These are phyloP conservation scores for Solanum sparsipilum DNA, from an alignment of 257 asterid genomes.

Conservation along the genomic window DNA sequence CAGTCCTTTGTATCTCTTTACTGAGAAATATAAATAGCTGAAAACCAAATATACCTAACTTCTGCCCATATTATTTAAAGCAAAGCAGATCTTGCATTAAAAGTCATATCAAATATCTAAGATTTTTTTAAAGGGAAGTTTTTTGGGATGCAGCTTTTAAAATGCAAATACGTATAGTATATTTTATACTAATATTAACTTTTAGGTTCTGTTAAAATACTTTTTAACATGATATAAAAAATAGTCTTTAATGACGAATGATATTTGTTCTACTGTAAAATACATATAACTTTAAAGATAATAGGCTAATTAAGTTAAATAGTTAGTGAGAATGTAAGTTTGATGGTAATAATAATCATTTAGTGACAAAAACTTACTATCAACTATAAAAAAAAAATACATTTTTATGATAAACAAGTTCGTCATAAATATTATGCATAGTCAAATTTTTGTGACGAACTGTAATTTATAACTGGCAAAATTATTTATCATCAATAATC, in stretches of 20 bases:
- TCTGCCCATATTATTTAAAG: not conserved
- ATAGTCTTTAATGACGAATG: too few relatives aligned
- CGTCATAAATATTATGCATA: not conserved
- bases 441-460: too few relatives aligned
- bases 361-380: not conserved
- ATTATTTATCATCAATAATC: not conserved
- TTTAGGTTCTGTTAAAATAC: not conserved
- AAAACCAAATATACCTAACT: not conserved
- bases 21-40: not conserved
- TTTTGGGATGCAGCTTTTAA: not conserved
- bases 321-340: not conserved
- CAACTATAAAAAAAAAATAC: too few relatives aligned
- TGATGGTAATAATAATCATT: not conserved
- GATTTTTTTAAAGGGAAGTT: not conserved
- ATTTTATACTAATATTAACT: too few relatives aligned
- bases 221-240: too few relatives aligned
- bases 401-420: not conserved
- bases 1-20: not conserved
- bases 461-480: too few relatives aligned
- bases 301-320: too few relatives aligned
- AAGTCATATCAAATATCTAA: not conserved
- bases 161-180: not conserved
- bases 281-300: not conserved
- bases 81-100: not conserved
- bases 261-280: not conserved